Percentiles rank a stretch among this genome's conserved stretches.
These are phyloP conservation scores for Fusarium kyushuense DNA, from an alignment of 2,329 filamentous ascomycete genomes.

Conservation along the genomic window DNA sequence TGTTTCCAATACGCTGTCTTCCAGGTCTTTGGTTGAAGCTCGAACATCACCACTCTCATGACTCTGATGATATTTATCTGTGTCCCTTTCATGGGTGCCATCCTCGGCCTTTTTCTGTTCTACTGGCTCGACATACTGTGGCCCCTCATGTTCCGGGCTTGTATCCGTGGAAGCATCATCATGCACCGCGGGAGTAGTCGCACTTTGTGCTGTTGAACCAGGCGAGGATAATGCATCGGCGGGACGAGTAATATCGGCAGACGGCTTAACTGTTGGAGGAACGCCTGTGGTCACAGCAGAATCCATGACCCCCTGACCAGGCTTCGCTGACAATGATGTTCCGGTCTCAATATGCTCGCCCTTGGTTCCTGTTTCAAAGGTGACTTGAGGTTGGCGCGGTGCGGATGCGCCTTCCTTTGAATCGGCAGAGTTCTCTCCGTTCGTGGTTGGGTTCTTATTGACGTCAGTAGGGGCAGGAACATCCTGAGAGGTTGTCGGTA, in stretches of 20 bases:
- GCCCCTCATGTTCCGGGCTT: slow-evolving; percentile 76
- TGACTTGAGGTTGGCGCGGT: slow-evolving; percentile 48
- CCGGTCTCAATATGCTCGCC: slow-evolving; percentile 26
- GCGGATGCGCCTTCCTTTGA: slow-evolving; percentile 1
- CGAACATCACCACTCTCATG: slow-evolving; percentile 11
- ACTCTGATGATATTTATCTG: slow-evolving; percentile 30
- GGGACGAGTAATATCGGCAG: slow-evolving; percentile 53
- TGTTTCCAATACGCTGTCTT: slow-evolving; percentile 40
- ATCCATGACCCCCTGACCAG: slow-evolving; percentile 11
- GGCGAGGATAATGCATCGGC: slow-evolving; percentile 66
- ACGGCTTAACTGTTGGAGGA: slow-evolving; percentile 50
- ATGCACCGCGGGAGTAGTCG: slow-evolving; percentile 76
- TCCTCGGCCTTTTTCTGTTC: slow-evolving; percentile 61
- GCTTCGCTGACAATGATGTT: slow-evolving; percentile 10
- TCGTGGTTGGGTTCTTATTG: slow-evolving; percentile 6
- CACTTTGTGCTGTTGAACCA: slow-evolving; percentile 78
- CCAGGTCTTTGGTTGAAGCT: slow-evolving; percentile 35
- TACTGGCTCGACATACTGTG: slow-evolving; percentile 64
- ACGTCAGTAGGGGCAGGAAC: slow-evolving; percentile 18
- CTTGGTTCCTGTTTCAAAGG: slow-evolving; percentile 52
- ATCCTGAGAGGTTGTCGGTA: slow-evolving; percentile 7
- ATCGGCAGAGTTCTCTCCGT: background rate
- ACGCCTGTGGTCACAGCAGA: slow-evolving; percentile 8
- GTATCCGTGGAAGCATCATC: slow-evolving; percentile 78
- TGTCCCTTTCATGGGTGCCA: slow-evolving; percentile 48